Evolutionary conservation across 257 asterid species (phyloP).

Genomic region (Eustoma russellianum): DNA sequence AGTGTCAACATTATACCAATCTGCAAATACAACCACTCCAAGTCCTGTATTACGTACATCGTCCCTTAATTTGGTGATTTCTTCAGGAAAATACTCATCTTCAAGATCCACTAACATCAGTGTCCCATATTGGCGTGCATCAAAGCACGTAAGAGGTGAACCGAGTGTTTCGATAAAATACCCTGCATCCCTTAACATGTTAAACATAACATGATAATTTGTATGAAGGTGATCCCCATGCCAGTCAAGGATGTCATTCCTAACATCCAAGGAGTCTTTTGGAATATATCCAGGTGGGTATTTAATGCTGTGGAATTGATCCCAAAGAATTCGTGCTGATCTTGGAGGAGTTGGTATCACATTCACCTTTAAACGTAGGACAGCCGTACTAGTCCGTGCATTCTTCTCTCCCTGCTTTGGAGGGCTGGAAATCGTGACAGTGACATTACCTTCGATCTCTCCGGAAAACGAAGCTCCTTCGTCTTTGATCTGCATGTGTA

Average conservation of each 20-base stretch:
- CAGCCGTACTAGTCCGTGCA: constrained; percentile 61
- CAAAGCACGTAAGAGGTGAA: constrained; percentile 96
- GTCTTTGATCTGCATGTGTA: constrained; percentile 94
- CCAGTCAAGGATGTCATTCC: constrained; percentile 97
- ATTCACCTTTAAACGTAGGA: constrained; percentile 63
- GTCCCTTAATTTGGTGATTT: constrained; percentile 63
- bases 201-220: constrained; percentile 90
- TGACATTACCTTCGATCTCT: constrained; percentile 81
- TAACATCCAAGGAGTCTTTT: constrained; percentile 94
- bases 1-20: constrained; percentile 95
- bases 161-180: constrained; percentile 94
- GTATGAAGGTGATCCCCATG: constrained; percentile 99
- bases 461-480: constrained; percentile 89
- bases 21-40: constrained; percentile 89
- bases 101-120: constrained; percentile 94
- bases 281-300: constrained; percentile 99
- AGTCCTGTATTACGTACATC: constrained; percentile 68
- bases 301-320: constrained; percentile 91
- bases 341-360: constrained; percentile 91
- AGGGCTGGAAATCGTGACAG: constrained; percentile 71
- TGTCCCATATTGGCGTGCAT: constrained; percentile 86
- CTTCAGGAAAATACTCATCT: constrained; percentile 87
- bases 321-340: constrained; percentile 81
- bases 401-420: constrained; percentile 55
- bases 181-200: constrained; percentile 90